Percentiles rank a stretch among this genome's conserved stretches.
Conservation (phyloP, 805 yeast genomes). For the Tanozyma kutaoensis region DNA sequence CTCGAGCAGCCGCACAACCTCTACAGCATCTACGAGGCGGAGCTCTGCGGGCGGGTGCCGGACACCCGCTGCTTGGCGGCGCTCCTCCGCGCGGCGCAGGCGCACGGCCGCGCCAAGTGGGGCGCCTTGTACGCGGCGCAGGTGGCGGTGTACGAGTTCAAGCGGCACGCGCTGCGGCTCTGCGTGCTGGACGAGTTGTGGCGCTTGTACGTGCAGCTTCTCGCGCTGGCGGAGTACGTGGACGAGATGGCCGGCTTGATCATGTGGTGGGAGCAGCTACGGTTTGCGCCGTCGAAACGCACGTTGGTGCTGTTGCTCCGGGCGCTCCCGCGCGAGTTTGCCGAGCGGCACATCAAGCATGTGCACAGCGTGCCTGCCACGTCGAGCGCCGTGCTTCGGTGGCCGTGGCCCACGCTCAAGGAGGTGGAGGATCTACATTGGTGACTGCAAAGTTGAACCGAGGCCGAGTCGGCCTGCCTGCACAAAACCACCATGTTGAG, state of each 20-base stretch:
- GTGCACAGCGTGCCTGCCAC: constrained; percentile 4
- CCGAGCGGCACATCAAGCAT: constrained; percentile 25
- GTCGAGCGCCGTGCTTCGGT: constrained; percentile 1
- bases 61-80: constrained; percentile 23
- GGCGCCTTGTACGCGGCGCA: constrained; percentile 41
- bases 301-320: constrained; percentile 26
- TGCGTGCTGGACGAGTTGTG: constrained; percentile 37
- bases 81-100: constrained; percentile 23
- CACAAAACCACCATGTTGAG: no score
- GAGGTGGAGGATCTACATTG: no score
- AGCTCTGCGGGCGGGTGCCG: constrained; percentile 10
- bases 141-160: constrained; percentile 45
- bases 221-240: constrained; percentile 32
- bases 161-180: constrained; percentile 21
- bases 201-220: constrained; percentile 36
- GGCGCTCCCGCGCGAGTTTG: constrained; percentile 22
- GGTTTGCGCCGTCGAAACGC: constrained; percentile 25
- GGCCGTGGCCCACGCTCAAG: constrained; percentile 8
- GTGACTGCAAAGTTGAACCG: no score
- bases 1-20: constrained; percentile 13
- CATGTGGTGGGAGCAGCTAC: constrained; percentile 39
- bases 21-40: constrained; percentile 14
- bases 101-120: constrained; percentile 25
- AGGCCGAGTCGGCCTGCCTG: no score
- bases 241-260: constrained; percentile 37